These are phyloP conservation scores for Aspergillaceae sp. DNA, from an alignment of 2,329 filamentous ascomycete genomes.

Conservation along the genomic window DNA sequence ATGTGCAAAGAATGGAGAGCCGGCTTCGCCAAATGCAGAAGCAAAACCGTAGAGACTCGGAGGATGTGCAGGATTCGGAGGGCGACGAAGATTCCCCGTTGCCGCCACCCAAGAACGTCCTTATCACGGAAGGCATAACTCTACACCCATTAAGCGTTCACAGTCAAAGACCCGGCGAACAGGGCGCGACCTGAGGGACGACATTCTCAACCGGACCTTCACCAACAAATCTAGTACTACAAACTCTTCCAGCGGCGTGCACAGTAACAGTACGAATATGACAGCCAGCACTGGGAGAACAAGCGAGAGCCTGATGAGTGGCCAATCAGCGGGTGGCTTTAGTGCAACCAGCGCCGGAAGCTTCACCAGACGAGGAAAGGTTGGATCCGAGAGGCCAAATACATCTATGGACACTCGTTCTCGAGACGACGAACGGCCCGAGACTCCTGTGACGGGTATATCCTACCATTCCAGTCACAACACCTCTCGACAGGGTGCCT, in stretches of 20 bases:
- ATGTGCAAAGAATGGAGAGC: constrained; percentile 86
- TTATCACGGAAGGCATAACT: constrained; percentile 36
- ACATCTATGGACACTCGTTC: constrained; percentile 35
- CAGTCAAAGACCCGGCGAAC: constrained; percentile 36
- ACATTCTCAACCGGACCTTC: constrained; percentile 65
- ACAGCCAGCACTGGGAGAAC: constrained; percentile 69
- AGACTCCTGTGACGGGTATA: constrained; percentile 60
- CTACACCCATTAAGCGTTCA: constrained; percentile 31
- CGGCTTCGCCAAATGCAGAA: constrained; percentile 64
- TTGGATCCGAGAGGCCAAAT: constrained; percentile 33
- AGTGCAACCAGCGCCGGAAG: constrained; percentile 95
- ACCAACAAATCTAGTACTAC: constrained; percentile 84
- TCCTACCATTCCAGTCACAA: constrained; percentile 86
- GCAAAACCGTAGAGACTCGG: constrained; percentile 32
- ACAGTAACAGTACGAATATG: constrained; percentile 56
- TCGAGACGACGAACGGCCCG: constrained; percentile 36
- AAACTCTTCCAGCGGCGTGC: constrained; percentile 63
- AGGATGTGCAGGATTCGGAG: constrained; percentile 45
- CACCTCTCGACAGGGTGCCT: constrained; percentile 46
- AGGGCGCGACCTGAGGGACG: constrained; percentile 66
- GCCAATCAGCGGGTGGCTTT: constrained; percentile 77
- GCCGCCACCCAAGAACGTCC: constrained; percentile 51
- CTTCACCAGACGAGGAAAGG: constrained; percentile 64
- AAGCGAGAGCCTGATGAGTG: constrained; percentile 85
- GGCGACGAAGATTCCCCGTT: constrained; percentile 46